Base-by-base conservation (phyloP, 208 protist species). In the Trypanosoma theileri region DNA sequence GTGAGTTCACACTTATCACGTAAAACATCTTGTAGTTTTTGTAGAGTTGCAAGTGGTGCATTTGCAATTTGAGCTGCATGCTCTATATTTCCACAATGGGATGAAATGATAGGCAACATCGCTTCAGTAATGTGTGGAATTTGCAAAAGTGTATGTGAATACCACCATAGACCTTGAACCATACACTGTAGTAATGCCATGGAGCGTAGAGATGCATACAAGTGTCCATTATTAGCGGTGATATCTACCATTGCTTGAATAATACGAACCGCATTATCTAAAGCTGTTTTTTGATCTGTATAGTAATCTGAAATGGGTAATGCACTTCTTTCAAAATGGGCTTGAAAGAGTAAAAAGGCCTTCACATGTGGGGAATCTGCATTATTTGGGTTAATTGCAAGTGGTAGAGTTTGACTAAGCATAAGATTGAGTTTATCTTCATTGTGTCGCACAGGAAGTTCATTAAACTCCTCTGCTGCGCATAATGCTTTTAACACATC, bases 231-330 rank as follows among this genome's bases (percentile, higher is more conserved):
- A 75, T 99, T 96, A 19, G 96, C 97, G 0, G 92, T 77, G 35
- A 99, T 85, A 71, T 99, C 98, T 40, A 98, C 82, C 93, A 98
- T 97, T 10, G 93, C 89, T 79, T 97, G 92, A 17, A 99, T 79
- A n/a, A 99, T 84, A 81, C 98, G 96, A 28, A 99, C 79, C 26
- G 93, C 69, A 74, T 99, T 98, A 79, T 99, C 98, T 24, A 99
- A 86, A 7, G 98, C 96, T 9, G 96, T 96, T 73, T 98, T 98
- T 51, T 93, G 93, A 80, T 99, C 99, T 4, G 98, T 99, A 51
- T 91, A 69, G 83, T 99, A 99, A 82, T 99, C 99, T 4, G 89
- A 81, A 66, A 99, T 98, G 24, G 98, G 98, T 50, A 99, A 79
- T 50, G 71, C 40, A 21, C 71, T 68, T 0, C 96, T 82, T 24